phyloP scores from a whole-genome alignment of 2,329 filamentous ascomycete species.

The Albifimbria verrucaria region DNA sequence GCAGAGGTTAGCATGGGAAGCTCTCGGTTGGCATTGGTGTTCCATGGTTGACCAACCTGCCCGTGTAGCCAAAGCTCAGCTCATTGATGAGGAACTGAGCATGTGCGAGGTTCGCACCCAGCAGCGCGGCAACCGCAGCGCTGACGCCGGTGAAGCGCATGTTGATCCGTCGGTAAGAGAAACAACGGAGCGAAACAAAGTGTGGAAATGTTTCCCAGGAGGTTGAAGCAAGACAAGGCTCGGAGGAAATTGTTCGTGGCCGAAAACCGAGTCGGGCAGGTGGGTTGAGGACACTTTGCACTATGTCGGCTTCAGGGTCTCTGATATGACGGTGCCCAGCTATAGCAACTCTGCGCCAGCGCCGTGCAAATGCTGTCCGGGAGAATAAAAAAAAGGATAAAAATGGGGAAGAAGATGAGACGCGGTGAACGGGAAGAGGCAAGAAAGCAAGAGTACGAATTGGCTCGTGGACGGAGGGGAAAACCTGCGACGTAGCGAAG shows the following conservation, averaged over 20 bases:
- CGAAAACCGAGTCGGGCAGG: conserved; percentile 5
- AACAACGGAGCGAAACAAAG: not conserved
- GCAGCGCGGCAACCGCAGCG: conserved; percentile 36
- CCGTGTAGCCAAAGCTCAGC: conserved; percentile 73
- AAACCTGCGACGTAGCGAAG: not conserved
- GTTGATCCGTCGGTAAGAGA: conserved; percentile 17
- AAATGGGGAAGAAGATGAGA: too few species aligned
- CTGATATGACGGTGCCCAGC: not conserved
- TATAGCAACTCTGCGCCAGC: conserved; percentile 2
- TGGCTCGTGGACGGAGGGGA: not conserved
- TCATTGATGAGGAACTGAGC: conserved; percentile 68
- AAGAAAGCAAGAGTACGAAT: not conserved
- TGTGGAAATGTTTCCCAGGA: not conserved
- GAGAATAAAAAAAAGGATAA: not conserved
- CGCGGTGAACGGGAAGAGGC: too few species aligned
- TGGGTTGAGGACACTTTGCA: conserved; percentile 25
- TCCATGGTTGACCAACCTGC: conserved; percentile 45
- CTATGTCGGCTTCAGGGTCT: conserved; percentile 7
- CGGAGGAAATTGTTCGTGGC: not conserved
- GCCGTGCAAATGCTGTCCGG: not conserved
- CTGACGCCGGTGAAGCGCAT: conserved; percentile 39
- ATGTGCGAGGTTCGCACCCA: conserved; percentile 47
- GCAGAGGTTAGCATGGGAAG: conserved; percentile 1
- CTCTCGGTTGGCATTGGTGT: not conserved
- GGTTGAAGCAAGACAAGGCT: not conserved